A percentile compares a stretch with the other conserved stretches of the same genome.
Conservation (phyloP, 257 asterid species). For the Voacanga thouarsii region DNA sequence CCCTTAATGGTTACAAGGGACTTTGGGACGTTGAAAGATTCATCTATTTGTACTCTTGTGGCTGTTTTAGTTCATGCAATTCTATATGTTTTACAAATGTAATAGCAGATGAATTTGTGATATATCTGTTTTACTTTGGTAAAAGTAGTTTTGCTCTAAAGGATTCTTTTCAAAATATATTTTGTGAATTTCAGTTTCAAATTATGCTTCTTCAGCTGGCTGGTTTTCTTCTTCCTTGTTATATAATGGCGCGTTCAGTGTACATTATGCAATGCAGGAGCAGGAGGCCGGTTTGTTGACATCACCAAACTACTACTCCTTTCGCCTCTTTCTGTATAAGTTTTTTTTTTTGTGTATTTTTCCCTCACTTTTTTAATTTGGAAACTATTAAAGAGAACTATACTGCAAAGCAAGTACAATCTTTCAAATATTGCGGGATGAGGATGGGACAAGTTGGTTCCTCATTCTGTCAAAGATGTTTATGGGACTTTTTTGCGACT, state of each 20-base stretch:
- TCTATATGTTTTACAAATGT: neutral
- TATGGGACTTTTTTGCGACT: too few relatives aligned
- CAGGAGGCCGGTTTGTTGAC: constrained; percentile 63
- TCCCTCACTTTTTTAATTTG: neutral
- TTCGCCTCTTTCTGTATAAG: neutral
- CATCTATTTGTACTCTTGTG: constrained; percentile 14
- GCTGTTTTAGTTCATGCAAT: neutral
- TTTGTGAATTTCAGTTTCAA: constrained; percentile 45
- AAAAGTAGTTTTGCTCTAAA: neutral
- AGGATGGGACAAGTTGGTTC: too few relatives aligned
- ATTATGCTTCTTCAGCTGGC: constrained; percentile 69
- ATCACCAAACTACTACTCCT: neutral
- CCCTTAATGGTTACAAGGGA: constrained; percentile 58
- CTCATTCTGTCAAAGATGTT: too few relatives aligned
- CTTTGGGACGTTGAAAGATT: constrained; percentile 52
- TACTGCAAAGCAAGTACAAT: neutral
- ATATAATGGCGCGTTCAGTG: constrained; percentile 64
- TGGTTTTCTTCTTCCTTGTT: constrained; percentile 70
- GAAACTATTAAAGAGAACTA: neutral
- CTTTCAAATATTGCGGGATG: neutral
- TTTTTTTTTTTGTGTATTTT: neutral
- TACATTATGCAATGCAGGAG: constrained; percentile 66
- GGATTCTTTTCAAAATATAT: neutral
- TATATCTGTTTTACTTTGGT: neutral
- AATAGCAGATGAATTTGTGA: neutral